Base-by-base conservation (phyloP, 2,329 filamentous ascomycete genomes). In the Pochonia chlamydosporia region DNA sequence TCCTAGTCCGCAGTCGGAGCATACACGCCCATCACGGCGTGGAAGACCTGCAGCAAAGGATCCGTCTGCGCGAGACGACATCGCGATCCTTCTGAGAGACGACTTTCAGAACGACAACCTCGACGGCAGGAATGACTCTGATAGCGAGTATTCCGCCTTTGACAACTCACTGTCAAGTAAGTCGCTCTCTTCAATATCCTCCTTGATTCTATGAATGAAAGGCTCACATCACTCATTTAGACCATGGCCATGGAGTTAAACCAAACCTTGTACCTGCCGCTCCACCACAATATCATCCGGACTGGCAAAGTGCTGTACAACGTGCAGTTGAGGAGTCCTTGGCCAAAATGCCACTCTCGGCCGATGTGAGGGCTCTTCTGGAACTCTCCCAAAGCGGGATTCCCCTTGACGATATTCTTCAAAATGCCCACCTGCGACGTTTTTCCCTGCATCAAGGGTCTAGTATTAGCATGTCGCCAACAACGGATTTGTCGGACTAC, bases 401-500 rank as follows among this genome's bases (percentile, higher is more conserved):
- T 20, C 16, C 3, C 7, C 11, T 51, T 21, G 31, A 50, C 16
- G 49, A 50, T 10, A 21, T 47, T 10, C 21, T 44, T 2, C 47
- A 44, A n/a, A 37, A 47, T 30, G 30, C 49, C 6, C 47, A 51
- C 5, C 35, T 40, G 11, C 43, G 50, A 7, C 47, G 10, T 3
- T 51, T 44, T 9, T 50, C 52, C 2, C 52, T 65, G 16, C 62
- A 64, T 8, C 64, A 66, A 16, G 70, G 63, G 61, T 74, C 72
- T 4, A 4, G 31, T 7, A 57, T 69, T 3, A 75, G 71, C 0
- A 61, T 68, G 8, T 70, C 70, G 3, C 67, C 64, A 11, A 68
- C 66, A 2, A 59, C 63, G 11, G 52, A 52, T 8, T 28, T 47
- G 2, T 71, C 70, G 4, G 70, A 66, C 43, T 55, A 61, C 21